Evolutionary conservation across 176 grass and related monocot genomes (phyloP).

Genomic region (Oryza officinalis): DNA sequence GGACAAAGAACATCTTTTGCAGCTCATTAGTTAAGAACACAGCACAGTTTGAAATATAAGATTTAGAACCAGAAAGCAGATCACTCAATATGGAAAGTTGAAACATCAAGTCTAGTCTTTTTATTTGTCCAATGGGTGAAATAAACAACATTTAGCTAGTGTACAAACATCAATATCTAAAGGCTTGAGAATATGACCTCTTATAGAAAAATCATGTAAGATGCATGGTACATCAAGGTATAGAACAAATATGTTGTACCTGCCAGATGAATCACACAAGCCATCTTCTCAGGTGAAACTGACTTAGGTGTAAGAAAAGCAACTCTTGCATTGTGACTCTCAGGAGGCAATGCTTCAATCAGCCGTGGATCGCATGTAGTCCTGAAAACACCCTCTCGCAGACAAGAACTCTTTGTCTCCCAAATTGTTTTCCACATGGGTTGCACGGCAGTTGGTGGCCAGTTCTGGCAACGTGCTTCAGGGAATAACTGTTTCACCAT

Average conservation of each 20-base stretch:
- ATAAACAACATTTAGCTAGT: neutral
- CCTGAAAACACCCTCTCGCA: constrained; percentile 78
- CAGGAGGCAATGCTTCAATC: constrained; percentile 68
- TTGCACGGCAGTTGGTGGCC: constrained; percentile 66
- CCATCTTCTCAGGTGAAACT: constrained; percentile 73
- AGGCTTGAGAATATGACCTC: constrained; percentile 13
- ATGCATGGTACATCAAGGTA: neutral
- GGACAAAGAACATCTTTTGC: neutral
- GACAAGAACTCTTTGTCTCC: constrained; percentile 77
- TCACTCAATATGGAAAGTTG: neutral
- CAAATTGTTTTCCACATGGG: constrained; percentile 84
- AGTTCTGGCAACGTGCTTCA: constrained; percentile 50
- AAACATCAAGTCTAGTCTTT: neutral
- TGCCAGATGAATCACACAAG: constrained; percentile 96
- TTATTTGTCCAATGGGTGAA: neutral
- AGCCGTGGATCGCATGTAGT: constrained; percentile 76
- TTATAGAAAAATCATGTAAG: constrained; percentile 25
- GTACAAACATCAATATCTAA: neutral
- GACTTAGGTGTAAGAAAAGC: constrained; percentile 83
- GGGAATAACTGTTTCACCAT: constrained; percentile 90
- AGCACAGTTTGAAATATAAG: neutral
- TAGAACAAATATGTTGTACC: constrained; percentile 44
- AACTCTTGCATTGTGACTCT: constrained; percentile 86
- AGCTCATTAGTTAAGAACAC: neutral
- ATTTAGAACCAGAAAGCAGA: neutral